Percentiles rank a stretch among this genome's conserved stretches.
These are phyloP conservation scores for Penicillium sp. DNA, from an alignment of 2,329 filamentous ascomycete species.

Conservation along the genomic window DNA sequence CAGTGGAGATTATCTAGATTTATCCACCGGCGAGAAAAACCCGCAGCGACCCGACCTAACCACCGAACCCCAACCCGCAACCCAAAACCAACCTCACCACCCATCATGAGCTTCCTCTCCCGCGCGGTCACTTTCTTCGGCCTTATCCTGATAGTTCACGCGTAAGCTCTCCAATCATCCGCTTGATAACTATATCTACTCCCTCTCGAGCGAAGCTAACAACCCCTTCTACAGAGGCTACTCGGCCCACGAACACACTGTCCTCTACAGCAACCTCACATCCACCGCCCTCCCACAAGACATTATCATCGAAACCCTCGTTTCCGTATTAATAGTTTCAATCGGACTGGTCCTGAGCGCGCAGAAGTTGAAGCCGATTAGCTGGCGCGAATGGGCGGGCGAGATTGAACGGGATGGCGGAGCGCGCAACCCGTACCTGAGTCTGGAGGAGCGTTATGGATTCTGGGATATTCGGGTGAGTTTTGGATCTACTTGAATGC, in stretches of 20 bases:
- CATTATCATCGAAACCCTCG: slow-evolving; percentile 81
- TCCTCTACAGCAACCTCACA: slow-evolving; percentile 61
- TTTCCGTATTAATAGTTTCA: slow-evolving; percentile 77
- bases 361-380: slow-evolving; percentile 79
- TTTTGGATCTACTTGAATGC: slow-evolving; percentile 9
- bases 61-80: neutral
- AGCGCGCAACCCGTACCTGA: slow-evolving; percentile 74
- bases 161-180: slow-evolving; percentile 59
- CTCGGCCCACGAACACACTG: slow-evolving; percentile 88
- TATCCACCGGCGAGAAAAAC: neutral
- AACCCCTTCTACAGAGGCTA: slow-evolving; percentile 67
- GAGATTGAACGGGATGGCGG: slow-evolving; percentile 68
- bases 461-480: slow-evolving; percentile 84
- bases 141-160: slow-evolving; percentile 76
- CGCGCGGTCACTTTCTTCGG: slow-evolving; percentile 71
- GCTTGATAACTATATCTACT: neutral
- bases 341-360: slow-evolving; percentile 78
- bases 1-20: neutral
- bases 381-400: slow-evolving; percentile 74
- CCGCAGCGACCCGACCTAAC: neutral
- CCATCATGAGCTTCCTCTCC: slow-evolving; percentile 68
- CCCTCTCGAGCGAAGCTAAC: neutral
- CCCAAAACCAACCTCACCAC: slow-evolving; percentile 1
- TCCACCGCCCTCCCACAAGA: slow-evolving; percentile 70
- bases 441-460: slow-evolving; percentile 74